A percentile compares a stretch with the other conserved stretches of the same genome.
Evolutionary conservation across 495 filamentous ascomycete species (phyloP).

Genomic region (Aspergillus ellipticus): DNA sequence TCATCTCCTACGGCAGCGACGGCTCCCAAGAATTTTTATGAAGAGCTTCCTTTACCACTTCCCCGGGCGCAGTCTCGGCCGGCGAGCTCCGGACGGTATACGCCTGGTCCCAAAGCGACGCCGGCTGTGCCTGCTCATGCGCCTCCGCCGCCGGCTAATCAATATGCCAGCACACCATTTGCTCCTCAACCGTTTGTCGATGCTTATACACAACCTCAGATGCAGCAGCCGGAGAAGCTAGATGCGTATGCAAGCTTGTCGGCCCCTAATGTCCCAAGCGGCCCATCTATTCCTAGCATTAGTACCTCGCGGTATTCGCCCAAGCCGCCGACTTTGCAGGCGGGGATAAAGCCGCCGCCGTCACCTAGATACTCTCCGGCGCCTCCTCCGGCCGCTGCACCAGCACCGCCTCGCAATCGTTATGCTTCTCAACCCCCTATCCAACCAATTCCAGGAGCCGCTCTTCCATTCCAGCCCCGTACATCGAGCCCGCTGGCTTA

Average conservation of each 20-base stretch:
- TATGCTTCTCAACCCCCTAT: slow-evolving; percentile 48
- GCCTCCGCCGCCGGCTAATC: slow-evolving; percentile 13
- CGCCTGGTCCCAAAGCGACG: slow-evolving; percentile 37
- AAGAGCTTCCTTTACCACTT: slow-evolving; percentile 71
- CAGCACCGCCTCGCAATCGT: slow-evolving; percentile 37
- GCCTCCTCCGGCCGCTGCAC: slow-evolving; percentile 41
- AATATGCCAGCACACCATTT: slow-evolving; percentile 24
- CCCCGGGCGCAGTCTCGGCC: slow-evolving; percentile 45
- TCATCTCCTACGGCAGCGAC: slow-evolving; percentile 30
- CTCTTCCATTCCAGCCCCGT: slow-evolving; percentile 72
- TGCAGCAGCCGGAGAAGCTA: slow-evolving; percentile 54
- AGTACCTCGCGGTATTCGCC: slow-evolving; percentile 36
- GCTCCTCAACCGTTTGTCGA: slow-evolving; percentile 16
- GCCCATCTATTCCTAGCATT: slow-evolving; percentile 36
- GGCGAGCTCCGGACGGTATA: slow-evolving; percentile 49
- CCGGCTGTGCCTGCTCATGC: slow-evolving; percentile 9
- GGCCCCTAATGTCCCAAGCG: slow-evolving; percentile 25
- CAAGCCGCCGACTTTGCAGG: slow-evolving; percentile 32
- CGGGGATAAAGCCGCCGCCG: slow-evolving; percentile 29
- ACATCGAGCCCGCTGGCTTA: slow-evolving; percentile 84
- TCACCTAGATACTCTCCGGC: slow-evolving; percentile 39
- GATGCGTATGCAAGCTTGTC: slow-evolving; percentile 57
- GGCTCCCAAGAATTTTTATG: slow-evolving; percentile 70
- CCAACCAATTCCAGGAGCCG: slow-evolving; percentile 44
- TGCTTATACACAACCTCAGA: slow-evolving; percentile 24